Evolutionary conservation across 139 green algal species (phyloP).

Genomic region (Coelastrella sp.): DNA sequence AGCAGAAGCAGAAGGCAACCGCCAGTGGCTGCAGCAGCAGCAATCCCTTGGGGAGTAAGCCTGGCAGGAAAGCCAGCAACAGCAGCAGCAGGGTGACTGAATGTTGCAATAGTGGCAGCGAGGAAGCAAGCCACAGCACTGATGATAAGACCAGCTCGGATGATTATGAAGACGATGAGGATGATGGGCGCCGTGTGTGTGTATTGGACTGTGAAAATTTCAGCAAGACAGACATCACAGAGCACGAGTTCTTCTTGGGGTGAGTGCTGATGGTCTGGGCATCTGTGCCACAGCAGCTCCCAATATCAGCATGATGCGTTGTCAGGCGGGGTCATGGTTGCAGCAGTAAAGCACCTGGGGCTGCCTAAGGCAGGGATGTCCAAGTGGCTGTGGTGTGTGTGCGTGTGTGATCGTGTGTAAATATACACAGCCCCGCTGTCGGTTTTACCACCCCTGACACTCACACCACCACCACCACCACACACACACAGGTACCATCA

Average conservation of each 20-base stretch:
- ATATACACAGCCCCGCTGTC: too few species aligned
- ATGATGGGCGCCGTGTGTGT: neutral
- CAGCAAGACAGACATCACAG: slow-evolving; percentile 36
- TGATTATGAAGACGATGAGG: neutral
- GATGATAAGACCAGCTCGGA: neutral
- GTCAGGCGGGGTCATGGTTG: neutral
- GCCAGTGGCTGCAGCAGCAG: neutral
- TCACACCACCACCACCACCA: neutral
- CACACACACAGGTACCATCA: neutral
- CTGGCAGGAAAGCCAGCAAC: neutral
- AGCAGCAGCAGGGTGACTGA: neutral
- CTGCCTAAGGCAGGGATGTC: neutral
- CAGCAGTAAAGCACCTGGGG: neutral
- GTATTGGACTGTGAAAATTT: slow-evolving; percentile 43
- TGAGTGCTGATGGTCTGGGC: neutral
- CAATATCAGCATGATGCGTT: neutral
- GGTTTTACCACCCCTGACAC: too few species aligned
- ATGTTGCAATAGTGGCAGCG: neutral
- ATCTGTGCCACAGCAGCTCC: neutral
- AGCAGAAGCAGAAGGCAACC: neutral
- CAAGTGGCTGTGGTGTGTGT: neutral
- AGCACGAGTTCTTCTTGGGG: slow-evolving; percentile 49
- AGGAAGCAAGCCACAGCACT: neutral
- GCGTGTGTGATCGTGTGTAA: too few species aligned
- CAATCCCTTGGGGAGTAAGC: too few species aligned